Percentiles rank a stretch among this genome's conserved stretches.
Conservation (phyloP, 192 early-diverging fungal genomes). For the Spizellomyces punctatus region DNA sequence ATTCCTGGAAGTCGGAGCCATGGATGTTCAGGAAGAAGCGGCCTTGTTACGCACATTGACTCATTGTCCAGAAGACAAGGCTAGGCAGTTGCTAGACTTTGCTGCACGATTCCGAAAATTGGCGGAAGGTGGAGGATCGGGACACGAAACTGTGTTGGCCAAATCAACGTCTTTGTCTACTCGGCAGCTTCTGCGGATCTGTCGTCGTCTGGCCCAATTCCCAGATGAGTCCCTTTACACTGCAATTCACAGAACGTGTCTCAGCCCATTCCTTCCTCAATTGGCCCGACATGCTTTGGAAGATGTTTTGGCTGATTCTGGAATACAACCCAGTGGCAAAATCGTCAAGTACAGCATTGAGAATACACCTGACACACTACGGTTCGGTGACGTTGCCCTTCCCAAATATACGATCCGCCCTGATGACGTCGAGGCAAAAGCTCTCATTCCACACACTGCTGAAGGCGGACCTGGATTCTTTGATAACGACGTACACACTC, state of each 20-base stretch:
- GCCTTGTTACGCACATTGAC: slow-evolving; percentile 29
- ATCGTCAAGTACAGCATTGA: slow-evolving; percentile 9
- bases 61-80: slow-evolving; percentile 8
- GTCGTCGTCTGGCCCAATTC: slow-evolving; percentile 63
- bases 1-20: slow-evolving; percentile 65
- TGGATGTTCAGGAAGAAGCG: slow-evolving; percentile 50
- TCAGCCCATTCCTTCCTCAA: slow-evolving; percentile 74
- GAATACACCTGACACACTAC: background rate
- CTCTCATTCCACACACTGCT: slow-evolving; percentile 35
- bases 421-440: slow-evolving; percentile 27
- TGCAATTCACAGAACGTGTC: slow-evolving; percentile 64
- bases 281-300: slow-evolving; percentile 67
- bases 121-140: slow-evolving; percentile 27
- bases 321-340: slow-evolving; percentile 40
- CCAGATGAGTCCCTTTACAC: slow-evolving; percentile 64
- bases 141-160: slow-evolving; percentile 55
- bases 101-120: slow-evolving; percentile 36
- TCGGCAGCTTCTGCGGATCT: slow-evolving; percentile 74
- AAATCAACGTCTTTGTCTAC: slow-evolving; percentile 63
- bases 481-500: slow-evolving; percentile 74
- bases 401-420: slow-evolving; percentile 23
- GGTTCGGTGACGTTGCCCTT: slow-evolving; percentile 23
- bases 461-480: slow-evolving; percentile 59
- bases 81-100: slow-evolving; percentile 41
- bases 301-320: slow-evolving; percentile 57